These are phyloP conservation scores for Tylopilus cervinicoccineus DNA, from an alignment of 768 basidiomycete species.

Conservation along the genomic window DNA sequence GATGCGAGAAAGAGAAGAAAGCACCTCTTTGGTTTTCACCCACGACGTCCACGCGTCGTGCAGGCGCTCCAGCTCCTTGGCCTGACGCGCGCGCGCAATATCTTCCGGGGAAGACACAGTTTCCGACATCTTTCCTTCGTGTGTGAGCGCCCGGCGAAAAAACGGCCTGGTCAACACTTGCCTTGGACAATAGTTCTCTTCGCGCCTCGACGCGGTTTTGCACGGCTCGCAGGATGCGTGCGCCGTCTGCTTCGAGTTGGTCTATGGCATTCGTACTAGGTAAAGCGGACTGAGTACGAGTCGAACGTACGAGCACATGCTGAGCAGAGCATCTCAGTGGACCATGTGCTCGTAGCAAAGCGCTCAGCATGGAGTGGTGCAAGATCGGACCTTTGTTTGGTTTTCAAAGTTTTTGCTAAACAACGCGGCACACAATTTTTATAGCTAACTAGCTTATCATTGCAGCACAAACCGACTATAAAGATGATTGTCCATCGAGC, in stretches of 20 bases:
- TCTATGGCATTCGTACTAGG: conserved; percentile 13
- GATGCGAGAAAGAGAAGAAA: neutral
- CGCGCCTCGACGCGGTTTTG: conserved; percentile 52
- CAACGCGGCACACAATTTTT: no score
- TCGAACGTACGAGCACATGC: conserved; percentile 7
- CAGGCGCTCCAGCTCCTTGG: conserved; percentile 69
- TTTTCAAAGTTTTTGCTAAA: conserved; percentile 18
- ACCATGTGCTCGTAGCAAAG: conserved; percentile 11
- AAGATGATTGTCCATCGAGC: no score
- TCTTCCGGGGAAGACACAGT: conserved; percentile 52
- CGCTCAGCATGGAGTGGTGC: conserved; percentile 9
- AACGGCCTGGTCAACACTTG: conserved; percentile 12
- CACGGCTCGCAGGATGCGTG: conserved; percentile 51
- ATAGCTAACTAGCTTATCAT: no score
- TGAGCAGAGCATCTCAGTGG: conserved; percentile 12
- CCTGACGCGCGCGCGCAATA: conserved; percentile 52
- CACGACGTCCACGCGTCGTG: conserved; percentile 67
- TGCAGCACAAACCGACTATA: no score
- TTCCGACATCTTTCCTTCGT: conserved; percentile 46
- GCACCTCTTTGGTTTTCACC: conserved; percentile 52
- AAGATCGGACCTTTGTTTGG: conserved; percentile 5
- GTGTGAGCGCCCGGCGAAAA: neutral
- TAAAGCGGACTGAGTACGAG: conserved; percentile 10
- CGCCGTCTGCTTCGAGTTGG: conserved; percentile 41
- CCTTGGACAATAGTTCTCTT: conserved; percentile 42